Evolutionary conservation across 2,329 filamentous ascomycete genomes (phyloP).

Genomic region (Hymenoscyphus salicellus): DNA sequence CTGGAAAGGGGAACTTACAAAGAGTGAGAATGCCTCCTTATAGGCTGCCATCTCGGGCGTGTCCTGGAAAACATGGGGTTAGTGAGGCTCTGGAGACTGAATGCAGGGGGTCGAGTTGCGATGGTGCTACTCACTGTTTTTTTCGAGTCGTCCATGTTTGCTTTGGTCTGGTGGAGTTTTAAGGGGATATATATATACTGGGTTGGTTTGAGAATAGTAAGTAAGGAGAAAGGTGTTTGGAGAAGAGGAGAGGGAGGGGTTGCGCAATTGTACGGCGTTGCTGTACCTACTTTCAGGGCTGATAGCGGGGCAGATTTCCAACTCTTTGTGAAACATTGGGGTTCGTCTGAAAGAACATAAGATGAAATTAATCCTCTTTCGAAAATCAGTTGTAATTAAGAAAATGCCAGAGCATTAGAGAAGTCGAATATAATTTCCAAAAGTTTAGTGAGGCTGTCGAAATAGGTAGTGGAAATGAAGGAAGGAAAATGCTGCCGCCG

Average conservation of each 20-base stretch:
- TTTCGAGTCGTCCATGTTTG: background rate
- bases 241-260: background rate
- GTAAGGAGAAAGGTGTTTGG: background rate
- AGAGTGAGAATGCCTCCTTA: constrained; percentile 22
- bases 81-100: background rate
- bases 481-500: background rate
- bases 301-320: background rate
- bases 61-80: background rate
- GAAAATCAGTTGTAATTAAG: background rate
- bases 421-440: background rate
- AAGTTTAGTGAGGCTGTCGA: no score
- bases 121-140: background rate
- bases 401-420: background rate
- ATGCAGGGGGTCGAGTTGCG: background rate
- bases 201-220: background rate
- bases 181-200: background rate
- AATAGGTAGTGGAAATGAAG: background rate
- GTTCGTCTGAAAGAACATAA: background rate
- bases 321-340: background rate
- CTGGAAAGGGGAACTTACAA: constrained; percentile 12
- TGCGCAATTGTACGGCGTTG: background rate
- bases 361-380: background rate
- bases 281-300: constrained; percentile 2
- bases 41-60: constrained; percentile 15
- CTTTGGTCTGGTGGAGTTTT: background rate